These are phyloP conservation scores for Cladosporium austrohemisphaericum DNA, from an alignment of 2,329 filamentous ascomycete species.

Conservation along the genomic window DNA sequence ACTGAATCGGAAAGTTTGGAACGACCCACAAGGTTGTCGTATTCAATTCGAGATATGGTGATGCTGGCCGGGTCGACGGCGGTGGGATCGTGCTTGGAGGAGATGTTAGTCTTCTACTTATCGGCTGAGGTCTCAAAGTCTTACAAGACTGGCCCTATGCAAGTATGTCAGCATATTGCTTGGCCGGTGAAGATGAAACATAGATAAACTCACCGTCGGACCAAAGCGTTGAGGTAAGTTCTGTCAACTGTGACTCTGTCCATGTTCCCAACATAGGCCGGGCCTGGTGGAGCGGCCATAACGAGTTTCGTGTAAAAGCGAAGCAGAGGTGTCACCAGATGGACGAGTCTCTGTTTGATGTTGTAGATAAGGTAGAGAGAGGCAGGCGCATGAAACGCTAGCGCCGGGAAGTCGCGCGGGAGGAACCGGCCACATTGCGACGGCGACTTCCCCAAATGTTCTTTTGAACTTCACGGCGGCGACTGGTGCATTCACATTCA, in stretches of 20 bases:
- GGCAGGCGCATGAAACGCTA: too few species aligned
- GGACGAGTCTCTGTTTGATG: too few species aligned
- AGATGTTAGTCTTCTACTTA: too few species aligned
- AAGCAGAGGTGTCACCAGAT: too few species aligned
- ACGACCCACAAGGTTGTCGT: slow-evolving; percentile 54
- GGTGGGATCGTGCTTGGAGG: neutral
- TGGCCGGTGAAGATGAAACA: slow-evolving; percentile 12
- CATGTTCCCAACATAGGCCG: slow-evolving; percentile 10
- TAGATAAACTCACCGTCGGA: slow-evolving; percentile 55
- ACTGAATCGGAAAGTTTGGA: neutral
- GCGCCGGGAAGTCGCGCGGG: too few species aligned
- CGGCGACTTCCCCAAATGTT: slow-evolving; percentile 1
- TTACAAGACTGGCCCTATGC: slow-evolving; percentile 31
- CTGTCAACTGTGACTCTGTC: slow-evolving; percentile 55
- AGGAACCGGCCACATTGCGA: too few species aligned
- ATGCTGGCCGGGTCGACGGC: slow-evolving; percentile 35
- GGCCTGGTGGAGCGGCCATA: neutral
- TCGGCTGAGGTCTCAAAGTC: too few species aligned
- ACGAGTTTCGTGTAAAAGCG: too few species aligned
- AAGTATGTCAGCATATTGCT: slow-evolving; percentile 17
- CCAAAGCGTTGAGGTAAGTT: slow-evolving; percentile 58
- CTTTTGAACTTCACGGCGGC: neutral
- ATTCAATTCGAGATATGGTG: slow-evolving; percentile 58
- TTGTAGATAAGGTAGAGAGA: too few species aligned
- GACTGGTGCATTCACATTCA: neutral